Evolutionary conservation across 495 filamentous ascomycete species (phyloP).

Genomic region (Glutinoglossum americanum): DNA sequence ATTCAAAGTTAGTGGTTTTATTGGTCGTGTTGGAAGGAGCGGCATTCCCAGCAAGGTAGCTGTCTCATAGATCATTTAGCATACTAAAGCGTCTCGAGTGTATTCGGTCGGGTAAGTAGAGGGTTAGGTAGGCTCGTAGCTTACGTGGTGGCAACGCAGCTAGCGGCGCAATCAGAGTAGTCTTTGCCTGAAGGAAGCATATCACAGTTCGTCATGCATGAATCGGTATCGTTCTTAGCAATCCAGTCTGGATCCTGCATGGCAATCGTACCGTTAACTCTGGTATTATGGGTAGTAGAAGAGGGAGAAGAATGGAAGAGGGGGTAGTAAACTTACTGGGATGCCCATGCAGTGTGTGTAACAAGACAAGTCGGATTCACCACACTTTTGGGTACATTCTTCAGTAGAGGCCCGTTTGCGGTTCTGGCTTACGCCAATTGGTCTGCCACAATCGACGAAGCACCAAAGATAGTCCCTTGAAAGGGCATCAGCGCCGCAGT

Average conservation of each 20-base stretch:
- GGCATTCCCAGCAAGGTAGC: not conserved
- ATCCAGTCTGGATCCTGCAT: not conserved
- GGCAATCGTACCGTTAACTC: not conserved
- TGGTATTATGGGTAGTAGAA: too few relatives aligned
- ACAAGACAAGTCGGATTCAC: not conserved
- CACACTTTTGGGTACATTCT: not conserved
- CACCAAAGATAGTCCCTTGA: not conserved
- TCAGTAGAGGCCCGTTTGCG: not conserved
- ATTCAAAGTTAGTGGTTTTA: not conserved
- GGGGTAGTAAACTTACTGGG: not conserved
- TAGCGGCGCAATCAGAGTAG: not conserved
- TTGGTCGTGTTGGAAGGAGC: not conserved
- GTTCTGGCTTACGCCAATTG: not conserved
- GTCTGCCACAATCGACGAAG: not conserved
- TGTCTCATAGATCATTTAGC: not conserved
- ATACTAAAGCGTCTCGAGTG: not conserved
- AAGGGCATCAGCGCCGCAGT: not conserved
- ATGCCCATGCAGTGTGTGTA: not conserved
- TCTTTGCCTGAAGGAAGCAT: not conserved
- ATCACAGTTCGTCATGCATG: not conserved
- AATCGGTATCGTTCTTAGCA: not conserved
- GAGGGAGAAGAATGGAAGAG: not conserved
- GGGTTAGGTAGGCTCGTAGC: not conserved
- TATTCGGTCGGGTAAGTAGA: not conserved
- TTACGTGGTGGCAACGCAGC: not conserved